Evolutionary conservation across 805 yeast species (phyloP).

Genomic region (Suhomyces sp.): DNA sequence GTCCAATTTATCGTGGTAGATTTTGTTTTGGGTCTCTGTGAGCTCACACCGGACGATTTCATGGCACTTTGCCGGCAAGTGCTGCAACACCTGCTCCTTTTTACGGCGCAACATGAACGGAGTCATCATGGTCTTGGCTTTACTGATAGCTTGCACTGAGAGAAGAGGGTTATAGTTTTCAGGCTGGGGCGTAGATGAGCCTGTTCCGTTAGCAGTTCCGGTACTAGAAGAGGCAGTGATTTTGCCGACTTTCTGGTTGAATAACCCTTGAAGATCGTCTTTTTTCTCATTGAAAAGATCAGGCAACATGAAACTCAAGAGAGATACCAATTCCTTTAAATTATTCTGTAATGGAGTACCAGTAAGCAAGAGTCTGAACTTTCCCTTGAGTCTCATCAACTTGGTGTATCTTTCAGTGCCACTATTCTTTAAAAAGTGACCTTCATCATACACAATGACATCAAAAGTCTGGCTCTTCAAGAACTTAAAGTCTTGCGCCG

Average conservation of each 20-base stretch:
- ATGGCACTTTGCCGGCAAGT: constrained; percentile 76
- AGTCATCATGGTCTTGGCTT: constrained; percentile 97
- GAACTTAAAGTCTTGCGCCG: constrained; percentile 76
- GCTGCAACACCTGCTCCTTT: constrained; percentile 87
- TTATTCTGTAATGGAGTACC: constrained; percentile 98
- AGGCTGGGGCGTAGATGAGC: constrained; percentile 25
- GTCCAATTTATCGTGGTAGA: constrained; percentile 61
- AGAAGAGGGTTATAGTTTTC: constrained; percentile 68
- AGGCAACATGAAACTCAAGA: constrained; percentile 89
- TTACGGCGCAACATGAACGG: constrained; percentile 93
- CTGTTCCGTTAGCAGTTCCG: constrained; percentile 19
- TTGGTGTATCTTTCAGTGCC: constrained; percentile 82
- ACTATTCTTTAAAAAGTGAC: constrained; percentile 93
- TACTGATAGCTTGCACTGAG: constrained; percentile 85
- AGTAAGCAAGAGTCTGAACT: constrained; percentile 82
- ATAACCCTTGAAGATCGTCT: constrained; percentile 77
- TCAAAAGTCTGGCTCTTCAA: constrained; percentile 73
- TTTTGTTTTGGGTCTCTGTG: constrained; percentile 48
- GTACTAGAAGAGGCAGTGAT: constrained; percentile 29
- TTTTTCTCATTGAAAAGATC: constrained; percentile 72
- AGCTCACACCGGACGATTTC: constrained; percentile 64
- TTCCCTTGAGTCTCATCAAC: constrained; percentile 77
- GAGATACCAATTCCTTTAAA: constrained; percentile 81
- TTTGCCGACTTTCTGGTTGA: constrained; percentile 83
- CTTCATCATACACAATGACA: constrained; percentile 93